Evolutionary conservation across 345 rosid species (phyloP).

Genomic region (Moricandia moricandioides): DNA sequence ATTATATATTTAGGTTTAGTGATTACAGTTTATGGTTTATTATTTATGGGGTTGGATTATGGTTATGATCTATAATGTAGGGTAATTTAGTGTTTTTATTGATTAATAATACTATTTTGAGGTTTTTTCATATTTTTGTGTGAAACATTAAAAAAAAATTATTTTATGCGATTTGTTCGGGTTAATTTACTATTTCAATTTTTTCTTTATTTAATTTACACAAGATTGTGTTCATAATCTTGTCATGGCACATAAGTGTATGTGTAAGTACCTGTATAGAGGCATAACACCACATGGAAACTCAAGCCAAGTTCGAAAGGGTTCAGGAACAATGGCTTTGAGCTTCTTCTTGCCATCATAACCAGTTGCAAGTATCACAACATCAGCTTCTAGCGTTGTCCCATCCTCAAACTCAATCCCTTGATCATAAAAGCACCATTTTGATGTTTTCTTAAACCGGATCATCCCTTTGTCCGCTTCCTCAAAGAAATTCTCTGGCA

Average conservation of each 20-base stretch:
- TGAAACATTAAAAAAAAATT: too few relatives aligned
- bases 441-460: slow-evolving; percentile 59
- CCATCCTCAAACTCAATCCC: slow-evolving; percentile 75
- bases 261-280: slow-evolving; percentile 52
- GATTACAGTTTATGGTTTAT: too few relatives aligned
- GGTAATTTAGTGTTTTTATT: too few relatives aligned
- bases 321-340: slow-evolving; percentile 68
- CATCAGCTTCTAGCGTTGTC: slow-evolving; percentile 61
- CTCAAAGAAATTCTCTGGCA: slow-evolving; percentile 71
- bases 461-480: slow-evolving; percentile 84
- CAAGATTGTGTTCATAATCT: background rate
- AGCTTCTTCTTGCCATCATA: slow-evolving; percentile 82
- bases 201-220: background rate
- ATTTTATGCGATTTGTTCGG: too few relatives aligned
- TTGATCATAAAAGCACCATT: slow-evolving; percentile 68
- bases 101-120: too few relatives aligned
- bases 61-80: too few relatives aligned
- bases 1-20: too few relatives aligned
- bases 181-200: too few relatives aligned
- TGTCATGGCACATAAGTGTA: background rate
- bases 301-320: slow-evolving; percentile 59
- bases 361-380: slow-evolving; percentile 81
- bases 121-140: too few relatives aligned
- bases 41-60: too few relatives aligned
- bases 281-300: slow-evolving; percentile 65